Conservation (phyloP, 768 basidiomycete species). For the Lepiota brunneoincarnata region DNA sequence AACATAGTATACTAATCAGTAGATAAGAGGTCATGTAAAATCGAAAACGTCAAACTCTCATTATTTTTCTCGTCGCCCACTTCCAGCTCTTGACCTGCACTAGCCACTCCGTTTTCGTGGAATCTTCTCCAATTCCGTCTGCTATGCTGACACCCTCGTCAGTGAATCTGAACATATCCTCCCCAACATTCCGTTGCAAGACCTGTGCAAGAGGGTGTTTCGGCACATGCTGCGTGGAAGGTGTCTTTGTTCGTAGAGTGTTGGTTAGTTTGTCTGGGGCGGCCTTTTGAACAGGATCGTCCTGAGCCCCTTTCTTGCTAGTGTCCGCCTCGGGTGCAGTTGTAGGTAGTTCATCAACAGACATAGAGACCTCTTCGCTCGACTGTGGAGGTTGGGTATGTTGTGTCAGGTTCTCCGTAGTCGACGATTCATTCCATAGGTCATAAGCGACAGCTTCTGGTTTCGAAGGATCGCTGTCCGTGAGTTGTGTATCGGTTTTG, state of each 20-base stretch:
- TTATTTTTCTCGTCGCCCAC: constrained; percentile 25
- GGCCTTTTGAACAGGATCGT: constrained; percentile 2
- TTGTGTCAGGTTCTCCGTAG: neutral
- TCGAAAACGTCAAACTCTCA: neutral
- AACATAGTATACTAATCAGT: neutral
- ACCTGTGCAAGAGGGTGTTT: constrained; percentile 30
- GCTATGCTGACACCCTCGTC: constrained; percentile 30
- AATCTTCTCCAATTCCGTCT: constrained; percentile 19
- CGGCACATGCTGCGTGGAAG: constrained; percentile 15
- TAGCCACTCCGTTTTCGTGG: constrained; percentile 35
- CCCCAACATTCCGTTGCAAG: constrained; percentile 32
- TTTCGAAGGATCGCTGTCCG: constrained; percentile 7
- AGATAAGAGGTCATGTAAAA: neutral
- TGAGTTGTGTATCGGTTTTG: neutral
- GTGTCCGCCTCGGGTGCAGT: constrained; percentile 5
- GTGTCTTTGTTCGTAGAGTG: constrained; percentile 10
- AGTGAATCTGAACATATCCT: constrained; percentile 36
- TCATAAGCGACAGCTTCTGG: neutral
- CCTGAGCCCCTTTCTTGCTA: constrained; percentile 8
- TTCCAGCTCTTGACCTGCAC: constrained; percentile 41
- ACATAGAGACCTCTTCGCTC: constrained; percentile 7
- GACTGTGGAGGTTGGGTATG: constrained; percentile 6
- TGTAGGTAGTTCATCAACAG: constrained; percentile 2
- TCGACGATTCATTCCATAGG: neutral
- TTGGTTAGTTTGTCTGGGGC: constrained; percentile 9